Base-by-base conservation (phyloP, 352 stramenopile species). In the Phytophthora hibernalis region DNA sequence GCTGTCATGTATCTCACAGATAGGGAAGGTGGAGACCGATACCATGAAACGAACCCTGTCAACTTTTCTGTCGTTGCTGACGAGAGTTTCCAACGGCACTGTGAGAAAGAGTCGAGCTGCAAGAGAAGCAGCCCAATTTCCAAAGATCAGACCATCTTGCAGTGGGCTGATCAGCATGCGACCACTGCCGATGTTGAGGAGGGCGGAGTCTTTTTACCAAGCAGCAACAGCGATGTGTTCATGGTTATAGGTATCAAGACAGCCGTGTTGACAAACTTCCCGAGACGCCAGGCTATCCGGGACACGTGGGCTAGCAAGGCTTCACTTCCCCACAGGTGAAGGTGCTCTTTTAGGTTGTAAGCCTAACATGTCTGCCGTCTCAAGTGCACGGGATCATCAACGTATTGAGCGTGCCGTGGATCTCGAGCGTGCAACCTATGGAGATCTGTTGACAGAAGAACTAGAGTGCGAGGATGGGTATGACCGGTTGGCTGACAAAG, bases 401-500 rank as follows among this genome's bases (percentile, higher is more conserved):
- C 15, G 31, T n/a, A 28, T 54, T 20, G 33, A 28, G 38, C 15
- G 60, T n/a, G 33, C 59, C 3, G 49, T 67, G 4, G 52, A 48
- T 24, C 40, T 68, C 9, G 60, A 68, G 21, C 33, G 33, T 40
- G 33, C 54, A 55, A 4, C 21, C 7, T 68, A 56, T 43, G 24
- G 60, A 3, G 79, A 89, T 20, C 35, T 92, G 20, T 54, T 90
- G 15, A 76, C 79, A 0, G 45, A 78, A 6, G 70, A 87, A 33
- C 63, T 90, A 5, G 61, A 72, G 15, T 86, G 80, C 49, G 62
- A 74, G 26, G 80, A 90, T 55, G 59, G 52, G 13, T 92, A 89
- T 59, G 40, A 61, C 3, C 28, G 51, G 1, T 66, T 90, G 12
- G 71, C 84, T 1, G 61, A 76, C 21, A 90, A 92, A 54, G 68